These are phyloP conservation scores for Euphorbia peplus DNA, from an alignment of 345 rosid genomes.

Conservation along the genomic window DNA sequence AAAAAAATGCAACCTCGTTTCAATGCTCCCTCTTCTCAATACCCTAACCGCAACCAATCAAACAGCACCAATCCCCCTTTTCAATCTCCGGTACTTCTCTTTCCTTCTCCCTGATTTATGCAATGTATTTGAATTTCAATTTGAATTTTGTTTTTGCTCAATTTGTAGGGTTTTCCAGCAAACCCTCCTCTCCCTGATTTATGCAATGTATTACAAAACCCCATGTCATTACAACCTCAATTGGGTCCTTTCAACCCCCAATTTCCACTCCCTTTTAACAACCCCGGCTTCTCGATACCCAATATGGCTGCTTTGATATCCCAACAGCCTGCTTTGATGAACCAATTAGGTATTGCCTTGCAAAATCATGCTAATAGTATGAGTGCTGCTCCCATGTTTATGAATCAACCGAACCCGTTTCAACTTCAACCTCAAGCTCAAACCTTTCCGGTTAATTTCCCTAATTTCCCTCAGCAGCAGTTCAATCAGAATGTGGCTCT, in stretches of 20 bases:
- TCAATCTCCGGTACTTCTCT: constrained; percentile 10
- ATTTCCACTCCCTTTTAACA: constrained; percentile 31
- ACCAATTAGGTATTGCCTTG: constrained; percentile 17
- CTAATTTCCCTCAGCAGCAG: constrained; percentile 38
- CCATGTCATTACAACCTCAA: constrained; percentile 31
- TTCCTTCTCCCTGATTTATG: background rate
- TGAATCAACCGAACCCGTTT: constrained; percentile 28
- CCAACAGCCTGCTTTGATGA: constrained; percentile 30
- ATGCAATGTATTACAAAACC: constrained; percentile 5
- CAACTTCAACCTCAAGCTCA: constrained; percentile 41
- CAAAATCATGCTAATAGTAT: constrained; percentile 15
- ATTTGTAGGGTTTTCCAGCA: constrained; percentile 10
- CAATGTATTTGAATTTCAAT: background rate
- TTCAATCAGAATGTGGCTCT: constrained; percentile 33
- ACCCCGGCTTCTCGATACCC: constrained; percentile 14
- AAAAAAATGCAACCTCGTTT: constrained; percentile 12
- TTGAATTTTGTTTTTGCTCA: background rate
- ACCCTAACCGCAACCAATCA: background rate
- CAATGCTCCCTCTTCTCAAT: constrained; percentile 7
- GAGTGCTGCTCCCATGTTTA: constrained; percentile 14
- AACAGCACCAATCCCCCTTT: background rate
- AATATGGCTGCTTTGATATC: constrained; percentile 33
- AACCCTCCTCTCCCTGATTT: constrained; percentile 12
- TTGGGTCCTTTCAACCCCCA: constrained; percentile 38
- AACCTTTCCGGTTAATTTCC: constrained; percentile 16